Conservation (phyloP, 257 asterid species). For the Plectranthus barbatus region DNA sequence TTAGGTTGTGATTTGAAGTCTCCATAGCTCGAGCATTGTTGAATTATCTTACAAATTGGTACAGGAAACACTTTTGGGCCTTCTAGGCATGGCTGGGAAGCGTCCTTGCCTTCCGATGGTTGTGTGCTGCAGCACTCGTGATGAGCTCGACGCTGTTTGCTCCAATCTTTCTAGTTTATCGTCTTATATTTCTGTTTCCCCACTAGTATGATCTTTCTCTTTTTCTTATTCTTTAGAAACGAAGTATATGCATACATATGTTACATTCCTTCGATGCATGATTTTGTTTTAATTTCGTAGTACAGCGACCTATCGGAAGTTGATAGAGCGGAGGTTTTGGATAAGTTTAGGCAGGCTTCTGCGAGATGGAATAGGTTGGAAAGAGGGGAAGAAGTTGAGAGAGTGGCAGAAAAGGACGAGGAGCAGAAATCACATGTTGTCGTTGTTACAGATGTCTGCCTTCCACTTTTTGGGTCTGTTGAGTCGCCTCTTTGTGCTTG, state of each 20-base stretch:
- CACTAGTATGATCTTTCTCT: slow-evolving; percentile 33
- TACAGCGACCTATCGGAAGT: slow-evolving; percentile 74
- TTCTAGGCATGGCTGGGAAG: slow-evolving; percentile 73
- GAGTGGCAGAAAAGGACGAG: slow-evolving; percentile 33
- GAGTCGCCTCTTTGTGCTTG: slow-evolving; percentile 64
- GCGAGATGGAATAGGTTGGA: slow-evolving; percentile 55
- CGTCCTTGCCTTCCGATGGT: slow-evolving; percentile 67
- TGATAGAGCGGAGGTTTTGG: slow-evolving; percentile 52
- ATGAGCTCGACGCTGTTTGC: slow-evolving; percentile 80
- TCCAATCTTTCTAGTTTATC: slow-evolving; percentile 50
- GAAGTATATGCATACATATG: not conserved
- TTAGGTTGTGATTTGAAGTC: not conserved
- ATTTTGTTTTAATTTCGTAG: slow-evolving; percentile 24
- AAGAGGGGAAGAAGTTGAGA: slow-evolving; percentile 34
- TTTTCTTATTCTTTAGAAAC: not conserved
- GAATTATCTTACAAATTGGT: slow-evolving; percentile 2
- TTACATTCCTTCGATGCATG: not conserved
- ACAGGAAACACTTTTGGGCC: slow-evolving; percentile 73
- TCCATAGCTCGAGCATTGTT: not conserved
- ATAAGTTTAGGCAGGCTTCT: slow-evolving; percentile 51
- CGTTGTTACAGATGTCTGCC: slow-evolving; percentile 84
- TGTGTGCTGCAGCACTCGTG: slow-evolving; percentile 83
- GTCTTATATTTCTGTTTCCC: slow-evolving; percentile 40
- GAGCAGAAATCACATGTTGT: slow-evolving; percentile 56
- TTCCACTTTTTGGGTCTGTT: slow-evolving; percentile 61